A percentile compares a stretch with the other conserved stretches of the same genome.
phyloP scores from a whole-genome alignment of 2,329 filamentous ascomycete genomes.

The Sporothrix brunneoviolacea region DNA sequence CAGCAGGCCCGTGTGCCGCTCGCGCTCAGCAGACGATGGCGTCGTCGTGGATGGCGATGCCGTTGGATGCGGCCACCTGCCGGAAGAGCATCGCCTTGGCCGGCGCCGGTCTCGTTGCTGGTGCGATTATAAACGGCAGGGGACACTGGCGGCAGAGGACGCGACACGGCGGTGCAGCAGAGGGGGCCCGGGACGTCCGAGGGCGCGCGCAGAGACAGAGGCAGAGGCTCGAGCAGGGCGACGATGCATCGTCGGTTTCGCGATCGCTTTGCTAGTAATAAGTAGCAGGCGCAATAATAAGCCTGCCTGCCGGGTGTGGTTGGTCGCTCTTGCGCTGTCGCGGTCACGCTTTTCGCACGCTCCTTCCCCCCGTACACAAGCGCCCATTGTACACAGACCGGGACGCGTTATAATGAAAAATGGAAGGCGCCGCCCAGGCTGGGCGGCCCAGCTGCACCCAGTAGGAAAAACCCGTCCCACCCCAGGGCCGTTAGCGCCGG shows the following conservation, averaged over 20 bases:
- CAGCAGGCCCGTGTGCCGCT: no score
- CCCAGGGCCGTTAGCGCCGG: slow-evolving; percentile 3
- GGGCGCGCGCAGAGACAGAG: background rate
- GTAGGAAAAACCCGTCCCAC: no score
- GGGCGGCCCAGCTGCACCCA: no score
- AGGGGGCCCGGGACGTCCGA: background rate
- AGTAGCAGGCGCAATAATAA: background rate
- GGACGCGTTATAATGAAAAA: slow-evolving; percentile 8
- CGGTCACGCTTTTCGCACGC: slow-evolving; percentile 11
- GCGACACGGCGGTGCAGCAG: slow-evolving; percentile 3
- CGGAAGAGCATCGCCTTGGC: background rate
- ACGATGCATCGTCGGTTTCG: background rate
- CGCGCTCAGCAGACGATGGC: background rate
- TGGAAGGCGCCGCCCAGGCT: slow-evolving; percentile 1
- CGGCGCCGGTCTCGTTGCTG: background rate
- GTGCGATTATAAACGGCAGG: slow-evolving; percentile 5
- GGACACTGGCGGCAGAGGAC: background rate
- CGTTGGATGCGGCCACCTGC: background rate
- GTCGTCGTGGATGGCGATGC: background rate
- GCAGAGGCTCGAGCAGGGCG: background rate
- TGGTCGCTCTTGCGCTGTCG: slow-evolving; percentile 1
- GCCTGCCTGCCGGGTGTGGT: background rate
- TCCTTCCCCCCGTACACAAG: slow-evolving; percentile 9
- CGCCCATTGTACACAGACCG: background rate
- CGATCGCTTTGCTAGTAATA: background rate